These are phyloP conservation scores for Euphorbia celastroides DNA, from an alignment of 441 rosid genomes.

Conservation along the genomic window DNA sequence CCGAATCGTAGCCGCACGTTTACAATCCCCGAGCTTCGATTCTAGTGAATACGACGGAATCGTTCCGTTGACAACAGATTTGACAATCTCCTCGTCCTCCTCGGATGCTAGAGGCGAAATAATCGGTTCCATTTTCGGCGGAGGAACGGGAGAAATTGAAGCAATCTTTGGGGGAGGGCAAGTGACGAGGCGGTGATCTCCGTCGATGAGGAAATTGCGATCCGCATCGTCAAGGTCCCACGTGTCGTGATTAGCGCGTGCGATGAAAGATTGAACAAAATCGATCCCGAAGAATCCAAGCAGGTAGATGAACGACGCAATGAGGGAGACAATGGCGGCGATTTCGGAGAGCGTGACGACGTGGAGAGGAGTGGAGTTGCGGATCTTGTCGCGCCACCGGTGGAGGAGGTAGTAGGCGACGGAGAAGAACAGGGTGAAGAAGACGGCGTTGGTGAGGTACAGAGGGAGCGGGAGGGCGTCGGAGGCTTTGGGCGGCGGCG, in stretches of 20 bases:
- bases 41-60: conserved; percentile 66
- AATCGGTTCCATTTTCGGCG: conserved; percentile 21
- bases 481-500: conserved; percentile 49
- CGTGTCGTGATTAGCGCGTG: conserved; percentile 58
- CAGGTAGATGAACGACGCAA: conserved; percentile 74
- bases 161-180: conserved; percentile 14
- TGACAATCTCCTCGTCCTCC: conserved; percentile 70
- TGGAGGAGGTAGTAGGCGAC: conserved; percentile 67
- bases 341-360: conserved; percentile 65
- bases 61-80: conserved; percentile 46
- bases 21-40: conserved; percentile 69
- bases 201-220: conserved; percentile 14
- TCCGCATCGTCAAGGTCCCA: conserved; percentile 52
- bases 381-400: conserved; percentile 90
- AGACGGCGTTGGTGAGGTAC: conserved; percentile 64
- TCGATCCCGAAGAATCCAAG: conserved; percentile 82
- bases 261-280: conserved; percentile 67
- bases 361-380: conserved; percentile 70
- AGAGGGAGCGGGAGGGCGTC: conserved; percentile 80
- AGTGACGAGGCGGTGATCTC: conserved; percentile 17
- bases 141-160: conserved; percentile 19
- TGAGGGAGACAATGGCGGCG: conserved; percentile 55
- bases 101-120: conserved; percentile 27
- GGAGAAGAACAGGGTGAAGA: conserved; percentile 86
- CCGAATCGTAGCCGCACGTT: conserved; percentile 62